Conservation (phyloP, 257 asterid genomes). For the Lithospermum erythrorhizon region DNA sequence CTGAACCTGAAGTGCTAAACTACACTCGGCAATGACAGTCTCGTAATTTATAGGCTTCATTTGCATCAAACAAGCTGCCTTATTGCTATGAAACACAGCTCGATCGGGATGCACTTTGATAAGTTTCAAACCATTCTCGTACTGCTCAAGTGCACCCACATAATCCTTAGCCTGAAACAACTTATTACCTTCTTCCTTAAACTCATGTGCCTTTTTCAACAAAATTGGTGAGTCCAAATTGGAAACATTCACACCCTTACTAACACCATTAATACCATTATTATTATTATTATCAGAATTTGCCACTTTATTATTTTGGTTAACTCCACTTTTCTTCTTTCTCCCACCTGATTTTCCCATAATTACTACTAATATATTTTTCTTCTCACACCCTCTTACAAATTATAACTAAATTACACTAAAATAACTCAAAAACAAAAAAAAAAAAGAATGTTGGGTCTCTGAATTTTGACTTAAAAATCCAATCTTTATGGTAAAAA, state of each 20-base stretch:
- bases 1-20: constrained; percentile 70
- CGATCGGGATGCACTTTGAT: constrained; percentile 68
- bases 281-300: constrained; percentile 13
- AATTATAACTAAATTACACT: constrained; percentile 7
- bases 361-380: not conserved
- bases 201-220: constrained; percentile 71
- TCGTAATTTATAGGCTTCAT: constrained; percentile 87
- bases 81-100: constrained; percentile 87
- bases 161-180: constrained; percentile 75
- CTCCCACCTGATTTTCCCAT: constrained; percentile 95
- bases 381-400: not conserved
- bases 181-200: constrained; percentile 88
- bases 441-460: not conserved
- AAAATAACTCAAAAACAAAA: constrained; percentile 20
- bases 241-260: constrained; percentile 30
- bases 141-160: constrained; percentile 64
- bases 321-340: constrained; percentile 43
- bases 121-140: constrained; percentile 72
- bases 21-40: constrained; percentile 75
- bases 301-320: constrained; percentile 14
- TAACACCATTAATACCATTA: constrained; percentile 28
- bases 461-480: constrained; percentile 6
- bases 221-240: constrained; percentile 53
- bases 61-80: constrained; percentile 97
- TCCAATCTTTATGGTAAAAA: constrained; percentile 3